Conservation (phyloP, 2,329 filamentous ascomycete species). For the Neofusicoccum ribis region DNA sequence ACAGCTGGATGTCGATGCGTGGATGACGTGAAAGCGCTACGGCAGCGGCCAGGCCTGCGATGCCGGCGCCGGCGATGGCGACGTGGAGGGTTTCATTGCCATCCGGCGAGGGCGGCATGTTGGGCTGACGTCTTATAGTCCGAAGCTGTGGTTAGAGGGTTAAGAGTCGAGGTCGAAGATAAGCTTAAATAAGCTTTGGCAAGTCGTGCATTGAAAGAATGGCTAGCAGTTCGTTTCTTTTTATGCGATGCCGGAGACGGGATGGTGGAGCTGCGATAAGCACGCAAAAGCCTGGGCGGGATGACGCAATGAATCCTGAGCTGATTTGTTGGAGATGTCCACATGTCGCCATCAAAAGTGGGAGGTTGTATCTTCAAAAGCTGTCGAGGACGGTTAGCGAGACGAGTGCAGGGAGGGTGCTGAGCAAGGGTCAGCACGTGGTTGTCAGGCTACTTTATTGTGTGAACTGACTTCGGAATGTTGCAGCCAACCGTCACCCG, state of each 20-base stretch:
- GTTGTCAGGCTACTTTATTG: neutral
- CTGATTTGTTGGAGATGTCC: neutral
- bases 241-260: neutral
- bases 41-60: conserved; percentile 41
- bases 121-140: neutral
- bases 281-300: conserved; percentile 12
- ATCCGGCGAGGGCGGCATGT: neutral
- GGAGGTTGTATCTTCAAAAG: conserved; percentile 53
- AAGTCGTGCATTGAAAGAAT: neutral
- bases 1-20: conserved; percentile 36
- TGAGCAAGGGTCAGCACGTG: neutral
- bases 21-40: conserved; percentile 35
- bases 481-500: too few relatives aligned
- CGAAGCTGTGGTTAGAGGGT: neutral
- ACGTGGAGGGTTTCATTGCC: conserved; percentile 23
- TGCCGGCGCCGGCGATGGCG: conserved; percentile 41
- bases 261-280: neutral
- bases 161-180: neutral
- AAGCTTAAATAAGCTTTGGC: neutral
- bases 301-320: conserved; percentile 14
- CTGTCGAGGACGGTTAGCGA: conserved; percentile 62
- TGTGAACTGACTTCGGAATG: too few relatives aligned
- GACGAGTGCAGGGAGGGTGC: neutral
- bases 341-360: conserved; percentile 15
- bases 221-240: neutral